phyloP scores from a whole-genome alignment of 106 monocot genomes.

The Dactylorhiza incarnata region DNA sequence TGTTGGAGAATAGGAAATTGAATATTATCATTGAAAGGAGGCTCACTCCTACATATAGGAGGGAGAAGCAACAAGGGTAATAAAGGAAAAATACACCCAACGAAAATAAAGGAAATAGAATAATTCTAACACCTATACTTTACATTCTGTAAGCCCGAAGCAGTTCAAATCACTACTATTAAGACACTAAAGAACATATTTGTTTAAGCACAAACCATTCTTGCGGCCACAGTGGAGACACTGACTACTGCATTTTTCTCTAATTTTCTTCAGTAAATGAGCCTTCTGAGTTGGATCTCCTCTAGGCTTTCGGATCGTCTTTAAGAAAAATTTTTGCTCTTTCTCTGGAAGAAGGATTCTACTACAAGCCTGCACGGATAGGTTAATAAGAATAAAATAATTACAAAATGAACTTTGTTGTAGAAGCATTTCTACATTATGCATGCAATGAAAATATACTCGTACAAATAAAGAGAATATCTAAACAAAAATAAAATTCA shows the following conservation, averaged over 20 bases:
- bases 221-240: constrained; percentile 58
- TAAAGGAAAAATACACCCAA: too few relatives aligned
- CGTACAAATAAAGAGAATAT: neutral
- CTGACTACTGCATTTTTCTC: constrained; percentile 59
- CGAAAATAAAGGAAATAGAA: too few relatives aligned
- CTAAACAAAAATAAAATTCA: neutral
- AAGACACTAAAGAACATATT: neutral
- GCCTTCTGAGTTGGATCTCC: constrained; percentile 52
- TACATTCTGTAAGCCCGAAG: too few relatives aligned
- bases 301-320: constrained; percentile 78
- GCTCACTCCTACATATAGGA: too few relatives aligned
- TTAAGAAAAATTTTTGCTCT: constrained; percentile 45
- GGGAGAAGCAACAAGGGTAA: too few relatives aligned
- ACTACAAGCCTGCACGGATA: constrained; percentile 52
- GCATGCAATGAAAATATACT: neutral
- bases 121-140: too few relatives aligned
- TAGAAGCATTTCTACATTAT: neutral
- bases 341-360: constrained; percentile 71
- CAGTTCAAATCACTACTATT: too few relatives aligned
- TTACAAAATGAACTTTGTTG: neutral
- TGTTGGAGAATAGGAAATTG: too few relatives aligned
- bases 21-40: too few relatives aligned
- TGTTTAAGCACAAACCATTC: constrained; percentile 50
- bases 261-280: constrained; percentile 59
- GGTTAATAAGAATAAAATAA: neutral